Base-by-base conservation (phyloP, 2,329 filamentous ascomycete genomes). In the Neonectria neomacrospora region DNA sequence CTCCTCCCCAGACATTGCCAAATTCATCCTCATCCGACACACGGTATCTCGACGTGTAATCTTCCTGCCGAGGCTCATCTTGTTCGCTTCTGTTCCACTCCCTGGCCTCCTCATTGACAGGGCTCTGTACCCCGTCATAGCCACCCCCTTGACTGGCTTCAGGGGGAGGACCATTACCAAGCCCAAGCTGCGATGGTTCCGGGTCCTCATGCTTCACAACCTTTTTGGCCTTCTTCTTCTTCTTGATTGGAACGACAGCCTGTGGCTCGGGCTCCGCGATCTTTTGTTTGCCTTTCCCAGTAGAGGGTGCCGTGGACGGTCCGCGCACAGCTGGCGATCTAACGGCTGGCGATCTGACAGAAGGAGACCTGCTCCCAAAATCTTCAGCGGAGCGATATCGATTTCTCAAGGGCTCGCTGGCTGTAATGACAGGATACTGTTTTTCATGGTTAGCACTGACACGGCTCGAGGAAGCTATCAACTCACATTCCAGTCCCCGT, bases 401-500 rank as follows among this genome's bases (percentile, higher is more conserved):
- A 63, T 94, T 90, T 59, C 88, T 85, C 30, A 90, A 85, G 16
- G 93, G 91, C 67, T 93, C 87, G 75, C 83, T 86, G 45, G 85
- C 94, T 34, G 94, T 95, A 69, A 98, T 94, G 28, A 98, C 95
- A 23, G 94, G 95, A 77, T 98, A 98, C 92, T 96, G 54, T 14
- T 18, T 62, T 50, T 53, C 5, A 18, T 61, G 47, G 61, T 65
- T 54, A 63, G 14, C 20, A 26, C 10, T 18, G 11, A 45, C 20
- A 16, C 9, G 1, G 8, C n/a, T 18, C 4, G 20, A 2, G 11
- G 6, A 5, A 10, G 45, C 6, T 2, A 14, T 9, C 1, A 8
- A 88, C 92, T 84, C 81, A 95, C 93, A 78, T 98, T 97, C 93
- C 94, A 98, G 75, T 98, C 95, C 2, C 92, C 92, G 76, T 90